Evolutionary conservation across 2,329 filamentous ascomycete species (phyloP), one percentile per base, ranked within the genome.

Genomic region (Colletotrichum liaoningense): DNA sequence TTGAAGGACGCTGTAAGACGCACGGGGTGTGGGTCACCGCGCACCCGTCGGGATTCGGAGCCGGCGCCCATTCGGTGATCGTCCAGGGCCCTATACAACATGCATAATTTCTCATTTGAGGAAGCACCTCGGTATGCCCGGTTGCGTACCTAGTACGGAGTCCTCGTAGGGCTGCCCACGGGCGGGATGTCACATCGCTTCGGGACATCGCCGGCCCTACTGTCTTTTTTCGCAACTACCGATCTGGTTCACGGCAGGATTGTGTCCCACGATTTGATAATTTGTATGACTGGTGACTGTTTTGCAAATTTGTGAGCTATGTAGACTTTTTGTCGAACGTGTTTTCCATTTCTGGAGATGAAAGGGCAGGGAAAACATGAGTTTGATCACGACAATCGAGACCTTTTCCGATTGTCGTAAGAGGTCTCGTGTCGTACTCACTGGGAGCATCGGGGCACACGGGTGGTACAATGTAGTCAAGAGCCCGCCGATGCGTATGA

Each of bases 31-130:
- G 46, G 60, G 28, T 38, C 38, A 52, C 26, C 30, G 11, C 33
- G 33, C 46, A 42, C 49, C 49, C 33, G 55, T 73, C 67, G 65
- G 63, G 26, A 5, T 59, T 59, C 70, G 70, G 70, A 66, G 55
- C 60, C 60, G 70, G 70, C 46, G 30, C 67, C 60, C 42, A 35
- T 56, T 73, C 56, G 67, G 67, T 22, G 55, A 55, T 46, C n/a
- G 3, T 30, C 12, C 42, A 35, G 16, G 38, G 38, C 14, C 49
- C 52, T 33, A 22, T 28, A 38, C 52, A 60, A 56, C 63, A 35
- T 64, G 67, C 67, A 73, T 73, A 49, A 65, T 24, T 16, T n/a
- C 67, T 70, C 70, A 70, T 70, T 65, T 65, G 22, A 62, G 33
- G 22, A 22, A 28, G 28, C 19, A n/a, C 42, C 22, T 70, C 67